phyloP scores from a whole-genome alignment of 371 early-diverging fungal species.

The Dinochytrium kinnereticum region DNA sequence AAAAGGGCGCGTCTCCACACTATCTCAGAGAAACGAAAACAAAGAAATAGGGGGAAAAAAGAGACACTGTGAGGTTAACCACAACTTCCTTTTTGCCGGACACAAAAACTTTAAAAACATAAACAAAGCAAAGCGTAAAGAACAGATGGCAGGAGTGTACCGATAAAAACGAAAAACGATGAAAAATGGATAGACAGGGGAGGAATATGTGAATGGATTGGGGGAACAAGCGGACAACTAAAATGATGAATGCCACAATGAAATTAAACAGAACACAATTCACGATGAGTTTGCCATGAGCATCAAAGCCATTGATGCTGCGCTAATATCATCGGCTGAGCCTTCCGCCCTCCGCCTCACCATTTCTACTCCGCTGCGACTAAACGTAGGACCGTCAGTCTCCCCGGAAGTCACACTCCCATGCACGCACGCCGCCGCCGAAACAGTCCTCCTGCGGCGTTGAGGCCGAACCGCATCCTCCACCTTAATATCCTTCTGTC shows the following conservation, averaged over 20 bases:
- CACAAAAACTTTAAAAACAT: background rate
- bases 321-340: background rate
- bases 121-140: background rate
- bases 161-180: background rate
- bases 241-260: background rate
- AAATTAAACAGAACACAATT: background rate
- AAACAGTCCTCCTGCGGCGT: background rate
- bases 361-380: background rate
- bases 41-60: no score
- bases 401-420: background rate
- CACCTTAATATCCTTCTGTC: background rate
- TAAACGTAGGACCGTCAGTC: background rate
- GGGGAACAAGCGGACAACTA: background rate
- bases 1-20: no score
- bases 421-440: background rate
- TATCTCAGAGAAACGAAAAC: no score
- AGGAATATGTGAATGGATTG: background rate
- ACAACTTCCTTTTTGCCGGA: no score
- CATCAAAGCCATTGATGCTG: conserved; percentile 5
- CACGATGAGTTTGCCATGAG: conserved; percentile 11
- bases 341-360: background rate
- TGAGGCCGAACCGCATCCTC: background rate
- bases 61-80: no score
- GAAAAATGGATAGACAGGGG: background rate
- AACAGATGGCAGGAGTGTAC: background rate